A percentile compares a stretch with the other conserved stretches of the same genome.
Conservation (phyloP, 192 early-diverging fungal species). For the Physocladia obscura region DNA sequence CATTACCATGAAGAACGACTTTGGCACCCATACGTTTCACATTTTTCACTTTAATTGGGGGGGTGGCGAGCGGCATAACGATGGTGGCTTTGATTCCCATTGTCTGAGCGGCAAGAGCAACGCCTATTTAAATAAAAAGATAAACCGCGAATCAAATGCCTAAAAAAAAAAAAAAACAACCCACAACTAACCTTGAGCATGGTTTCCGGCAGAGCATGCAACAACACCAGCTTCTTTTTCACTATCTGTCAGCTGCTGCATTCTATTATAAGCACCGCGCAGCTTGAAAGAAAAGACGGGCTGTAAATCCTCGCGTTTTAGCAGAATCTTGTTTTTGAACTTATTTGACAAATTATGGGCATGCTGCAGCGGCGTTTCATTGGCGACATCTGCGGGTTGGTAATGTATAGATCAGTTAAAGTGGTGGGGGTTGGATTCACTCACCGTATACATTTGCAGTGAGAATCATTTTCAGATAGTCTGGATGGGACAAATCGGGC, state of each 20-base stretch:
- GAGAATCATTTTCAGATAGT: conserved; percentile 92
- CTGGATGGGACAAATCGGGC: no score
- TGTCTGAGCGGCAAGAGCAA: conserved; percentile 88
- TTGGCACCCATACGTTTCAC: conserved; percentile 87
- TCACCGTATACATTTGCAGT: conserved; percentile 83
- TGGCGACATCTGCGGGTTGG: conserved; percentile 68
- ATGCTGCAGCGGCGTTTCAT: conserved; percentile 83
- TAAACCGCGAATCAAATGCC: not conserved
- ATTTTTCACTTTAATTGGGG: conserved; percentile 83
- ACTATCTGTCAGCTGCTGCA: conserved; percentile 74
- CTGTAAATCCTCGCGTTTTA: conserved; percentile 97
- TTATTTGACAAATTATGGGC: conserved; percentile 80
- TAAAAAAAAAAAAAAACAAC: conserved; percentile 25
- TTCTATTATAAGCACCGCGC: conserved; percentile 93
- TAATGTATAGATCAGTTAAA: conserved; percentile 24
- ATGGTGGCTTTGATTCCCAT: conserved; percentile 92
- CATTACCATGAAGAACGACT: conserved; percentile 85
- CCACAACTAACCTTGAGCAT: conserved; percentile 80
- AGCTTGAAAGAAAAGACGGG: conserved; percentile 98
- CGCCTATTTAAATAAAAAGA: conserved; percentile 37
- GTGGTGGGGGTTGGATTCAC: not conserved
- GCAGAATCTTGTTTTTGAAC: conserved; percentile 65
- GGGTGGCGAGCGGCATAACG: conserved; percentile 90
- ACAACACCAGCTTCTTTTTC: conserved; percentile 87
- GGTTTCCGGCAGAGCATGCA: conserved; percentile 97